Conservation (phyloP, 1,284 basidiomycete genomes). For the Melampsora americana region DNA sequence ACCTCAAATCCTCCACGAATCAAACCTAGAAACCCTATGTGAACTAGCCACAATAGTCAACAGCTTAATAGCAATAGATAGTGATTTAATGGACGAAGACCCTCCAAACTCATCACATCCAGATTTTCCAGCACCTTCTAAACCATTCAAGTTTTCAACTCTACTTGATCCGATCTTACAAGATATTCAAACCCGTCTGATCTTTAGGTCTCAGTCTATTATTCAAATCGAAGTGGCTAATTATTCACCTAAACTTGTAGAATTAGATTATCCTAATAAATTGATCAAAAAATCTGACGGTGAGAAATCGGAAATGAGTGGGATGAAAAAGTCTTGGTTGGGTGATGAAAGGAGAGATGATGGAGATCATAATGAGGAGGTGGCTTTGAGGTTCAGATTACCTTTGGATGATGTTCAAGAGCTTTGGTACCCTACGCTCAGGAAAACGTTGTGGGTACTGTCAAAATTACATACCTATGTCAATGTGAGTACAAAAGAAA, state of each 20-base stretch:
- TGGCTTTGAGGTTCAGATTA: constrained; percentile 63
- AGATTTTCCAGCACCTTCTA: not conserved
- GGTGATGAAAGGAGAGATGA: too few species aligned
- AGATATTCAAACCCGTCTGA: constrained; percentile 85
- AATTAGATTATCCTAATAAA: constrained; percentile 78
- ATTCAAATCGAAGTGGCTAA: constrained; percentile 80
- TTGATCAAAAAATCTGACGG: constrained; percentile 53
- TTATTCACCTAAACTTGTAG: constrained; percentile 70
- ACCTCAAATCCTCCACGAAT: constrained; percentile 86
- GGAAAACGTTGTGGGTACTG: constrained; percentile 79
- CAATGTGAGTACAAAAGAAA: constrained; percentile 62
- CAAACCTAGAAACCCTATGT: constrained; percentile 75
- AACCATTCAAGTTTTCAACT: constrained; percentile 57
- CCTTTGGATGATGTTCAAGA: constrained; percentile 71
- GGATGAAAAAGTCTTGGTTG: not conserved
- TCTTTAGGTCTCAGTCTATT: constrained; percentile 87
- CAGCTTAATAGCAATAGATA: constrained; percentile 84
- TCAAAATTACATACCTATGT: constrained; percentile 83
- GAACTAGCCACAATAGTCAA: constrained; percentile 90
- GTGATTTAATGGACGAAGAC: constrained; percentile 57
- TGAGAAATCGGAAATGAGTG: not conserved
- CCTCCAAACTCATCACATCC: constrained; percentile 55
- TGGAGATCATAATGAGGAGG: constrained; percentile 51
- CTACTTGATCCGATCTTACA: constrained; percentile 82
- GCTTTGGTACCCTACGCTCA: constrained; percentile 82